A percentile compares a stretch with the other conserved stretches of the same genome.
phyloP scores from a whole-genome alignment of 208 protist genomes.

The Crithidia acanthocephali region DNA sequence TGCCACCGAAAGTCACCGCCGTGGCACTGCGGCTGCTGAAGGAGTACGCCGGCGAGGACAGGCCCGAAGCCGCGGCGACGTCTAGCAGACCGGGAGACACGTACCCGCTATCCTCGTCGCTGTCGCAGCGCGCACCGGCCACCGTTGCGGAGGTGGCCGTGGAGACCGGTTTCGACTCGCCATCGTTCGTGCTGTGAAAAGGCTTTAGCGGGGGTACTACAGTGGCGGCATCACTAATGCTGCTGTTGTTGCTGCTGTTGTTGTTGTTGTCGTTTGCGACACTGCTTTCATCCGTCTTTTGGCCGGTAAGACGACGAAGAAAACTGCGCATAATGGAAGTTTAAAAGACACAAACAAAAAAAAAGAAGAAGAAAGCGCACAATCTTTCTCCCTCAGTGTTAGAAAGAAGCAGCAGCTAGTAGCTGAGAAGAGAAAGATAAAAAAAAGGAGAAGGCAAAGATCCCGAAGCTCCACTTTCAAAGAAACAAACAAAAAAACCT shows the following conservation, averaged over 20 bases:
- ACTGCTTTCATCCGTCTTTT: background rate
- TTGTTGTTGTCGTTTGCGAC: background rate
- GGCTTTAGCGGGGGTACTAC: background rate
- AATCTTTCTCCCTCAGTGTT: no score
- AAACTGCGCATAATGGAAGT: background rate
- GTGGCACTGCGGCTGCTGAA: constrained; percentile 1
- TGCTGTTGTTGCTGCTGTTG: background rate
- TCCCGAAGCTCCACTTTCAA: no score
- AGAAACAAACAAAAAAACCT: background rate
- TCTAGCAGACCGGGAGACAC: constrained; percentile 10
- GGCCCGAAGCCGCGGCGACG: background rate
- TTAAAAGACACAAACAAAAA: background rate
- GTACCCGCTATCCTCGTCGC: constrained; percentile 3
- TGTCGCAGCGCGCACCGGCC: background rate
- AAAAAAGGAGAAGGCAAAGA: no score
- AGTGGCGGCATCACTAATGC: no score
- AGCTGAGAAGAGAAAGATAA: background rate
- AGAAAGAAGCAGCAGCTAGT: no score
- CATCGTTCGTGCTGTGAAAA: background rate
- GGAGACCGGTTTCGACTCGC: background rate
- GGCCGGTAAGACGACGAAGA: background rate
- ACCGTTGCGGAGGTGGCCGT: background rate
- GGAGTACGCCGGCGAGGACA: background rate
- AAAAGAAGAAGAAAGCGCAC: no score
- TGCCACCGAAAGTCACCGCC: background rate